Base-by-base conservation (phyloP, 140 eudicot genomes). In the Artemisia princeps region DNA sequence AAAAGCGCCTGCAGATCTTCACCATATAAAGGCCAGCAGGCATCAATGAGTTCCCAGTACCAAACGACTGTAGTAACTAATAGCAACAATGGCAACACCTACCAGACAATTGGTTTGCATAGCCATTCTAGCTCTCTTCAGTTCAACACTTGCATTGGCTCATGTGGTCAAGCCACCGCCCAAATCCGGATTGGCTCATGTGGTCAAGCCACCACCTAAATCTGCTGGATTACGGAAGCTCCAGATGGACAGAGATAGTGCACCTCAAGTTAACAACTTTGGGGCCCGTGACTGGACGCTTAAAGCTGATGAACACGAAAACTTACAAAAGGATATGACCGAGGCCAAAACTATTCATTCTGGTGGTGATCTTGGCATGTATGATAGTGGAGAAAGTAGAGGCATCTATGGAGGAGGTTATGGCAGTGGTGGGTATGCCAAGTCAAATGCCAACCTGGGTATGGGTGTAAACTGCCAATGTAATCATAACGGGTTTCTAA, bases 11-110 rank as follows among this genome's bases (percentile, higher is more conserved):
- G 44, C 8, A 54, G 1, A n/a, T 22, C 7, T 63, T 63, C 59
- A 72, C 65, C 50, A 17, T 3, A 73, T 56, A 56, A 28, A 73
- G 28, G 61, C 10, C 67, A 23, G 4, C 72, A 54, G 2, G 51
- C 33, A 57, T 65, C 60, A 14, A 46, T 26, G 51, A 55, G 6
- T 46, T 3, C 67, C 59, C 53, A 46, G 10, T 15, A 4, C 56
- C 51, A 55, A 44, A 72, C 19, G 3, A 64, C 65, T 28, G 14
- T 44, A 40, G 7, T n/a, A 40, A 51, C 33, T 26, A 1, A 17
- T 6, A 72, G 5, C 67, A 65, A 33, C 61, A 74, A 66, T 74
- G 78, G 33, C 72, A 58, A 66, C 48, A 65, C 68, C 54, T 11
- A 57, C 61, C 50, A 65, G 19, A 2, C 78, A 66, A 66, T 74